Conservation (phyloP, 495 filamentous ascomycete species). For the Neurospora tetrasperma region DNA sequence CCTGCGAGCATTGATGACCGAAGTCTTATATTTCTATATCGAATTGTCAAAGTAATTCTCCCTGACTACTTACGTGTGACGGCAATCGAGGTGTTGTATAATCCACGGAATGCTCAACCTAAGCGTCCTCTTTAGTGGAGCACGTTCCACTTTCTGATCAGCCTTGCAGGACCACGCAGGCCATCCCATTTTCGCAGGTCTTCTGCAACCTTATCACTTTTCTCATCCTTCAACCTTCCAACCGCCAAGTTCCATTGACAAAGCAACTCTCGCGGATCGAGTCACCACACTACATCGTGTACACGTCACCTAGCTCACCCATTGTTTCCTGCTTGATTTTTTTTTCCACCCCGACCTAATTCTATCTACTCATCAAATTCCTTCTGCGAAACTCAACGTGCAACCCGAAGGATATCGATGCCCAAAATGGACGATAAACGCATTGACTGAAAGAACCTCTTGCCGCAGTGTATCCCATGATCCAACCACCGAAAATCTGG, state of each 20-base stretch:
- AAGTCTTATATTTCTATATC: background rate
- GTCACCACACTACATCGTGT: background rate
- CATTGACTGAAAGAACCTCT: background rate
- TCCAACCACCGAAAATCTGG: background rate
- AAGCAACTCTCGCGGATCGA: background rate
- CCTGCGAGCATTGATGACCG: background rate
- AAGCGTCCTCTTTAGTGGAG: background rate
- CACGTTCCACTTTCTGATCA: background rate
- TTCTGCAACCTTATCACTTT: background rate
- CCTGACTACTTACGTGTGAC: background rate
- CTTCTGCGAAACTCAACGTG: background rate
- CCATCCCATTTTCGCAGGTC: background rate
- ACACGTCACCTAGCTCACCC: too few relatives aligned
- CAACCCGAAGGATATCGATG: background rate
- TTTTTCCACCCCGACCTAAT: background rate
- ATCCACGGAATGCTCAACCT: background rate
- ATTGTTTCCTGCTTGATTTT: too few relatives aligned
- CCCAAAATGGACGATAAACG: background rate
- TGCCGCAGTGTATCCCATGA: background rate
- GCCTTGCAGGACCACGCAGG: background rate
- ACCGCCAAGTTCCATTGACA: background rate
- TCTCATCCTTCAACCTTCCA: background rate
- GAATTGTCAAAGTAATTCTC: background rate
- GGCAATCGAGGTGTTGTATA: background rate
- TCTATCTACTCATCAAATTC: background rate